Conservation (phyloP, 129 eudicot genomes). For the Deinandra increscens region DNA sequence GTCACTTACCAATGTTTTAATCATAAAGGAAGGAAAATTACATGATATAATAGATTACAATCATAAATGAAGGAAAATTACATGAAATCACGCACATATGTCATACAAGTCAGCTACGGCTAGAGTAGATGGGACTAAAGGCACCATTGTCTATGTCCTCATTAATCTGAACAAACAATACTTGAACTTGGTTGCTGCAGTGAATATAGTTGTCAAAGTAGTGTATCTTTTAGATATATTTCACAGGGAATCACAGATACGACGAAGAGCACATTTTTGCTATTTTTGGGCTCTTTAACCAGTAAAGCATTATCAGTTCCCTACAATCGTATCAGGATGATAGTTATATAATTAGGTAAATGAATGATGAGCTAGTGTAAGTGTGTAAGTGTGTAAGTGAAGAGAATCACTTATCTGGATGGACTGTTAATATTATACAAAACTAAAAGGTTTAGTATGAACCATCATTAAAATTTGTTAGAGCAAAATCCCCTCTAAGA, state of each 20-base stretch:
- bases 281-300: neutral
- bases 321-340: neutral
- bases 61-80: neutral
- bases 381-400: too few species aligned
- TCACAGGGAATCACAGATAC: neutral
- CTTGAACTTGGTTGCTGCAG: too few species aligned
- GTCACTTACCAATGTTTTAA: neutral
- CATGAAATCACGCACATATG: neutral
- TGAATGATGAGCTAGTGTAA: neutral
- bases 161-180: too few species aligned
- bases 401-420: neutral
- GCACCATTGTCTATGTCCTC: too few species aligned
- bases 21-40: too few species aligned
- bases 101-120: neutral
- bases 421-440: neutral
- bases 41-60: conserved; percentile 13
- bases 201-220: neutral
- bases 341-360: too few species aligned
- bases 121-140: too few species aligned
- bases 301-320: neutral
- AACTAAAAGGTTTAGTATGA: neutral
- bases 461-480: neutral
- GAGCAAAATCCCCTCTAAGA: neutral
- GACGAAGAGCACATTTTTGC: neutral
- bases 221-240: neutral